phyloP scores from a whole-genome alignment of 1,139 yeast species.

The Protomyces arabidopsidicola region DNA sequence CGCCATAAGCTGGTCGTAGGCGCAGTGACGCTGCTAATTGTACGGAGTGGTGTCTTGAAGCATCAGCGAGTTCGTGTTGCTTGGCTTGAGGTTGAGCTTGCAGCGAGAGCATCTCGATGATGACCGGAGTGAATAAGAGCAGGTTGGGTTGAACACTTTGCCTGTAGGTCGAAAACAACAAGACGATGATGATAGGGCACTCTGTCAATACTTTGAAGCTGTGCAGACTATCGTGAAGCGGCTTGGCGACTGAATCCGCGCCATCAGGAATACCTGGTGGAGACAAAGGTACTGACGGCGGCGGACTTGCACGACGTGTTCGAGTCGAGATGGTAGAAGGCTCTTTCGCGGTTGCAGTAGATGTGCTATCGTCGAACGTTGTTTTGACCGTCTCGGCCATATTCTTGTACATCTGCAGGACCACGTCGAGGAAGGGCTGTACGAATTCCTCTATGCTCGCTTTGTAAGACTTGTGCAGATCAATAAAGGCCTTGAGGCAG shows the following conservation, averaged over 20 bases:
- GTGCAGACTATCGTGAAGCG: slow-evolving; percentile 54
- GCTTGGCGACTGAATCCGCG: slow-evolving; percentile 37
- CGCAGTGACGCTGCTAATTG: slow-evolving; percentile 44
- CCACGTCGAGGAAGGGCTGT: slow-evolving; percentile 70
- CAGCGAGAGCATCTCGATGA: slow-evolving; percentile 65
- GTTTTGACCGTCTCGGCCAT: slow-evolving; percentile 71
- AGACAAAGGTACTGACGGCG: slow-evolving; percentile 39
- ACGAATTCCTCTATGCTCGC: slow-evolving; percentile 64
- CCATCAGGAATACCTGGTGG: slow-evolving; percentile 42
- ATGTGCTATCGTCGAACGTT: slow-evolving; percentile 45
- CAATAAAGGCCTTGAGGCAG: slow-evolving; percentile 85
- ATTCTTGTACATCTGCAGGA: slow-evolving; percentile 72
- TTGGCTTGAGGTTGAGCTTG: slow-evolving; percentile 73
- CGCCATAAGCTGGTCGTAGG: slow-evolving; percentile 51
- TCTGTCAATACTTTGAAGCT: slow-evolving; percentile 92
- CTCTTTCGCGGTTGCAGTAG: slow-evolving; percentile 28
- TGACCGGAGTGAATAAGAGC: slow-evolving; percentile 74
- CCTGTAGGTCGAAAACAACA: slow-evolving; percentile 82
- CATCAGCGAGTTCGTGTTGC: slow-evolving; percentile 59
- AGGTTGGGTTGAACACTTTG: slow-evolving; percentile 65
- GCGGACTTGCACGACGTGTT: slow-evolving; percentile 7
- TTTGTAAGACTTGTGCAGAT: slow-evolving; percentile 81
- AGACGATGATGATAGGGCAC: slow-evolving; percentile 94
- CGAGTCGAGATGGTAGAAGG: neutral
- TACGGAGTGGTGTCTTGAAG: slow-evolving; percentile 60